Evolutionary conservation across 2,329 filamentous ascomycete species (phyloP), one percentile per base, ranked within the genome.

Genomic region (Venturiaceae sp.): DNA sequence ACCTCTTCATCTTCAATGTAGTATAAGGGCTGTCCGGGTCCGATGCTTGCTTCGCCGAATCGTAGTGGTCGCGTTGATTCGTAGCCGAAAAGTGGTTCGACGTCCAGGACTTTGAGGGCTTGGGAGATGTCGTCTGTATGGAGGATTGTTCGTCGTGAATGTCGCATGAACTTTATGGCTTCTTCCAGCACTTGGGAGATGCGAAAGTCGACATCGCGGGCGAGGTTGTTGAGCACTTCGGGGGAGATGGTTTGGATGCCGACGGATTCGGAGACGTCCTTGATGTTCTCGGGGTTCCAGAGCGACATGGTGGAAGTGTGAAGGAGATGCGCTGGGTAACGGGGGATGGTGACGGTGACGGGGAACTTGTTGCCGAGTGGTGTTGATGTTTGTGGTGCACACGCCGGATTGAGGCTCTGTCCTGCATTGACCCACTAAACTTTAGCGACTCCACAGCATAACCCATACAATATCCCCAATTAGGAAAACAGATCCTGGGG

Each of bases 1-100:
- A 97, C 87, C 77, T 99, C 94, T 69, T 99, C 94, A 70, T 99
- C 94, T 69, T 99, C 94, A 37, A 99, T 88, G 71, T 99, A 99
- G 74, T 92, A 99, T 23, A 99, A 77, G 57, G 92, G 91, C 73
- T 99, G 94, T 9, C 92, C 92, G 14, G 92, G 91, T 0, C 94
- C 94, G 61, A 99, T 77, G 60, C 89, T 95, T 3, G 94, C 94
- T 73, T 99, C 94, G 55, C 94, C 94, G 68, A 95, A 99, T 58
- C 88, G 83, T 66, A 99, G 76, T 28, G 92, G 90, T 55, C 92
- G 81, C 44, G 90, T 94, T 34, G 91, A 92, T 69, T 97, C 92
- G 74, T 99, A 99, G 21, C 94, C 94, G 69, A 96, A 96, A 1
- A 97, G 81, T 1, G 94, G 94, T 73, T 99, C 94, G 26, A 96